Percentiles rank a stretch among this genome's conserved stretches.
phyloP scores from a whole-genome alignment of 305 asterid species.

The Lippia alba region DNA sequence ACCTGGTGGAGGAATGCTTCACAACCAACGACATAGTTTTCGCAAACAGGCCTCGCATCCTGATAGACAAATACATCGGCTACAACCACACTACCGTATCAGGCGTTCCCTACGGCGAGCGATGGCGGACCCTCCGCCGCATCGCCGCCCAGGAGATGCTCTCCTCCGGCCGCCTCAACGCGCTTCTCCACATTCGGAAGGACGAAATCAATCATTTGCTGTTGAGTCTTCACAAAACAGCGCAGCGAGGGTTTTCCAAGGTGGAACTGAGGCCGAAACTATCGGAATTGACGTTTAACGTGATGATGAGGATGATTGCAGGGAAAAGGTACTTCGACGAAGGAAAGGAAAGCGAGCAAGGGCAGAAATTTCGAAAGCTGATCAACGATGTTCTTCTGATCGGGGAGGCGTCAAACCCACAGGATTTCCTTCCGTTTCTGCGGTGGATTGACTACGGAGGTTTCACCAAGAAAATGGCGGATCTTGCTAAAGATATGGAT shows the following conservation, averaged over 20 bases:
- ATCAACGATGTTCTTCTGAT: slow-evolving; percentile 35
- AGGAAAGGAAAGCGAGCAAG: slow-evolving; percentile 22
- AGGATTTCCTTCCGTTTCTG: slow-evolving; percentile 47
- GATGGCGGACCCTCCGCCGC: slow-evolving; percentile 64
- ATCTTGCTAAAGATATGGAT: slow-evolving; percentile 33
- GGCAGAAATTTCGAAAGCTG: slow-evolving; percentile 11
- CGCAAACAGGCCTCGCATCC: slow-evolving; percentile 46
- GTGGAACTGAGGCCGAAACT: slow-evolving; percentile 33
- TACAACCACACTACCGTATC: slow-evolving; percentile 44
- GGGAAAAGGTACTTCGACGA: slow-evolving; percentile 40
- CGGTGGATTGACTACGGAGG: slow-evolving; percentile 49
- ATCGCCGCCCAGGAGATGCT: slow-evolving; percentile 47
- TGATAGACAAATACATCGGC: slow-evolving; percentile 43
- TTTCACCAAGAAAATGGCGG: slow-evolving; percentile 31
- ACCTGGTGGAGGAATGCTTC: slow-evolving; percentile 55
- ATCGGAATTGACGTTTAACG: slow-evolving; percentile 38
- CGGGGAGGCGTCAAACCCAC: slow-evolving; percentile 43
- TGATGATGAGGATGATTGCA: slow-evolving; percentile 44
- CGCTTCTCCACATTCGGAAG: slow-evolving; percentile 31
- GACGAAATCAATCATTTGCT: slow-evolving; percentile 41
- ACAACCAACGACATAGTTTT: slow-evolving; percentile 44
- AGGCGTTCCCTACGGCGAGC: slow-evolving; percentile 52
- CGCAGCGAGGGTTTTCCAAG: slow-evolving; percentile 11
- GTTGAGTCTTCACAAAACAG: slow-evolving; percentile 19
- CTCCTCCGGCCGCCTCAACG: slow-evolving; percentile 35